A percentile compares a stretch with the other conserved stretches of the same genome.
These are phyloP conservation scores for Metschnikowia lachancei DNA, from an alignment of 805 yeast genomes.

Conservation along the genomic window DNA sequence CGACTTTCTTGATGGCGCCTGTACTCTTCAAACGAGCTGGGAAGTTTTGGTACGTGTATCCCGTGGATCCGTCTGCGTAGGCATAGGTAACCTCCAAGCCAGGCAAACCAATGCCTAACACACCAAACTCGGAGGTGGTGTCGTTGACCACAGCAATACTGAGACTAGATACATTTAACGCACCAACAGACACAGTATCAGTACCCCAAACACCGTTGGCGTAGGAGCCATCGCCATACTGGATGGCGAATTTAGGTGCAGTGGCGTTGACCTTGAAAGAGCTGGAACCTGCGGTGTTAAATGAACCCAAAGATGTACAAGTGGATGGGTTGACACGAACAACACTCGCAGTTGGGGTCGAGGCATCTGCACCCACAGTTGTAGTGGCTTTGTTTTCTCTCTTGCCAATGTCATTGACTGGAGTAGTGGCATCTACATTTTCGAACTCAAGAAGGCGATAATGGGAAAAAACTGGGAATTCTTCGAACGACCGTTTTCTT, in stretches of 20 bases:
- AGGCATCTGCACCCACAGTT: too few relatives aligned
- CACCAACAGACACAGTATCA: conserved; percentile 57
- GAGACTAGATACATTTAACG: conserved; percentile 43
- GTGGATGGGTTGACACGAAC: not conserved
- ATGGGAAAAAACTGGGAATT: not conserved
- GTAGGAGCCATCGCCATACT: conserved; percentile 47
- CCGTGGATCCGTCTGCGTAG: too few relatives aligned
- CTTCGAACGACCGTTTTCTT: not conserved
- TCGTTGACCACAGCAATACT: conserved; percentile 82
- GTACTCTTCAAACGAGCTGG: too few relatives aligned
- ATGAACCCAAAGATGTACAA: not conserved
- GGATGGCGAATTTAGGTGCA: conserved; percentile 36
- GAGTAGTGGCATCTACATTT: not conserved
- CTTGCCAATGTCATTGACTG: too few relatives aligned
- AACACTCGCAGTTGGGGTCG: too few relatives aligned
- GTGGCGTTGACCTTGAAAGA: not conserved
- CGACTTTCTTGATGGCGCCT: conserved; percentile 50
- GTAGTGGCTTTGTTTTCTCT: too few relatives aligned
- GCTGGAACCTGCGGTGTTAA: not conserved
- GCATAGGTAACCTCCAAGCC: too few relatives aligned
- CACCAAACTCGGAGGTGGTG: conserved; percentile 65
- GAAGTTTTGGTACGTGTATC: too few relatives aligned
- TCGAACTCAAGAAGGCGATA: not conserved
- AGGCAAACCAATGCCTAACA: conserved; percentile 68
- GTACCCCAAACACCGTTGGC: conserved; percentile 55